These are phyloP conservation scores for Yamadazyma oceani DNA, from an alignment of 1,139 yeast species.

Conservation along the genomic window DNA sequence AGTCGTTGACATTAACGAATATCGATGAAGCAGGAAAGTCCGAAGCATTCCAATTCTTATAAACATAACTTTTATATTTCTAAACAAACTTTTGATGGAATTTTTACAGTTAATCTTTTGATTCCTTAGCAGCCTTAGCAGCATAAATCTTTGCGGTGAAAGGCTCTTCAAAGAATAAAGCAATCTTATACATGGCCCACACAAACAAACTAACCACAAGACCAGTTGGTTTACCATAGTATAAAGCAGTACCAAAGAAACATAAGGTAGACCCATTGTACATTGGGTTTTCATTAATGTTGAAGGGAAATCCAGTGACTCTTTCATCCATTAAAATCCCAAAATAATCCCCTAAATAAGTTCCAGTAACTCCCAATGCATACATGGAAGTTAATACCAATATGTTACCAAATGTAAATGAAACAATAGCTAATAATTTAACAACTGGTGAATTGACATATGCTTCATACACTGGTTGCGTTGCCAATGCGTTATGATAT, in stretches of 20 bases:
- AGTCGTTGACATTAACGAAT: slow-evolving; percentile 42
- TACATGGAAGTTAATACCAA: slow-evolving; percentile 86
- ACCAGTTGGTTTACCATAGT: slow-evolving; percentile 91
- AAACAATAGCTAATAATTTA: slow-evolving; percentile 31
- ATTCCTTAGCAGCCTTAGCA: slow-evolving; percentile 11
- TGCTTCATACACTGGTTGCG: slow-evolving; percentile 57
- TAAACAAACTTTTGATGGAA: too few relatives aligned
- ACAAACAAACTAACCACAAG: slow-evolving; percentile 70
- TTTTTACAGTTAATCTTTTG: slow-evolving; percentile 4
- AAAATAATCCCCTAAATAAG: slow-evolving; percentile 94
- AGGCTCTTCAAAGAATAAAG: slow-evolving; percentile 90
- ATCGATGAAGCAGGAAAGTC: slow-evolving; percentile 30
- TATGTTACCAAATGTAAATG: slow-evolving; percentile 69
- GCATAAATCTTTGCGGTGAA: slow-evolving; percentile 75
- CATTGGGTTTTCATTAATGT: slow-evolving; percentile 90
- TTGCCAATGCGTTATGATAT: slow-evolving; percentile 57
- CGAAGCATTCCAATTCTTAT: slow-evolving; percentile 14
- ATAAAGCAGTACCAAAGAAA: slow-evolving; percentile 86
- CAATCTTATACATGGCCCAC: slow-evolving; percentile 77
- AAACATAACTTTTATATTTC: slow-evolving; percentile 3
- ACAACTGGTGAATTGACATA: slow-evolving; percentile 37
- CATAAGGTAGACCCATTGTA: slow-evolving; percentile 89
- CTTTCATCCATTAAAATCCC: slow-evolving; percentile 90
- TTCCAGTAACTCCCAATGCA: slow-evolving; percentile 93
- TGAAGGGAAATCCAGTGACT: slow-evolving; percentile 94